Evolutionary conservation across 345 rosid genomes (phyloP).

Genomic region (Salix exigua): DNA sequence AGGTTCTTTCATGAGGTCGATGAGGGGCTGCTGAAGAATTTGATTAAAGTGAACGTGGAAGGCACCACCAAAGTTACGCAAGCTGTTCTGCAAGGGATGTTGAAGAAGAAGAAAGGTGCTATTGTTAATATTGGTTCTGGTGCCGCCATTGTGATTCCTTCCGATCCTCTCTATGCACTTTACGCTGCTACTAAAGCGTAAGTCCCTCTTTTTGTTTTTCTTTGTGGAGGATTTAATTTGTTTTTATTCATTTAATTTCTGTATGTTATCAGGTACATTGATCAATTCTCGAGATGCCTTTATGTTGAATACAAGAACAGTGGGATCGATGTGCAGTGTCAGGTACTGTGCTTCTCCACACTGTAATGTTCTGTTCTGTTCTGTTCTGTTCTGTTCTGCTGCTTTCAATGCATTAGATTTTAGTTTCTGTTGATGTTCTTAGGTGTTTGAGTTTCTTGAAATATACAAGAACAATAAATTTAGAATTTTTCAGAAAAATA

Average conservation of each 20-base stretch:
- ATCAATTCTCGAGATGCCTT: conserved; percentile 83
- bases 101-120: conserved; percentile 85
- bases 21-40: conserved; percentile 49
- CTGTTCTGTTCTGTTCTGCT: background rate
- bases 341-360: conserved; percentile 33
- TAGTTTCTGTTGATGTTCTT: background rate
- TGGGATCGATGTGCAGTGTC: conserved; percentile 71
- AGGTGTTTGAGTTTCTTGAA: no score
- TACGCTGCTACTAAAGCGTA: conserved; percentile 93
- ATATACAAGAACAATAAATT: no score
- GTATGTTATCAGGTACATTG: conserved; percentile 59
- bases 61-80: conserved; percentile 90
- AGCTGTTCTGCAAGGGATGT: conserved; percentile 75
- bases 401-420: background rate
- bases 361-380: background rate
- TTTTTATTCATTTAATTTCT: background rate
- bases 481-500: no score
- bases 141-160: conserved; percentile 81
- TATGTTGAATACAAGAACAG: conserved; percentile 85
- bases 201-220: conserved; percentile 8
- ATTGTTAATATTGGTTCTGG: conserved; percentile 94
- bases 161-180: conserved; percentile 91
- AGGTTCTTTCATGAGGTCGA: conserved; percentile 93
- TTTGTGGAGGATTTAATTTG: background rate
- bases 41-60: conserved; percentile 80